Conservation (phyloP, 257 asterid species). For the Gynochthodes officinalis region DNA sequence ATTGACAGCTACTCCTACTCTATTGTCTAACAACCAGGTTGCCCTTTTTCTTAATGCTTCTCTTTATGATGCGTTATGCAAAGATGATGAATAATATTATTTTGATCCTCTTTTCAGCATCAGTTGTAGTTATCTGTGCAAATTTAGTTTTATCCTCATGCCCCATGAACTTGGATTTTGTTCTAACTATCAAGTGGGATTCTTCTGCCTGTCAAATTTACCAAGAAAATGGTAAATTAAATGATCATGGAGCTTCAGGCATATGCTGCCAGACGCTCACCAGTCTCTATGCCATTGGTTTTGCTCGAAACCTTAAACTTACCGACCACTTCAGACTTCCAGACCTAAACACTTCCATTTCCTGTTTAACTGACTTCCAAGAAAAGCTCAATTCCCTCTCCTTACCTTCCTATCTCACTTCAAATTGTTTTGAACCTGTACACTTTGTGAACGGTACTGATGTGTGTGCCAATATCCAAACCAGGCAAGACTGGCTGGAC, state of each 20-base stretch:
- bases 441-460: slow-evolving; percentile 44
- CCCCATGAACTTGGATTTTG: slow-evolving; percentile 46
- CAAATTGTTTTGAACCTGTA: slow-evolving; percentile 40
- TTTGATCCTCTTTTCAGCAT: slow-evolving; percentile 7
- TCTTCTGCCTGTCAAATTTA: slow-evolving; percentile 40
- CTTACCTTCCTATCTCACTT: slow-evolving; percentile 30
- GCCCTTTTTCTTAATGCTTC: background rate
- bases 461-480: slow-evolving; percentile 44
- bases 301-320: slow-evolving; percentile 40
- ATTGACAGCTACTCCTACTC: background rate
- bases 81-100: slow-evolving; percentile 9
- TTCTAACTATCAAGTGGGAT: slow-evolving; percentile 53
- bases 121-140: slow-evolving; percentile 8
- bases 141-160: slow-evolving; percentile 32
- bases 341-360: slow-evolving; percentile 35
- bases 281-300: slow-evolving; percentile 52
- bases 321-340: slow-evolving; percentile 50
- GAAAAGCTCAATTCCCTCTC: slow-evolving; percentile 33
- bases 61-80: background rate
- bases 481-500: slow-evolving; percentile 40
- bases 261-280: slow-evolving; percentile 63
- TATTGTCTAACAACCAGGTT: background rate
- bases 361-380: slow-evolving; percentile 55
- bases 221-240: background rate
- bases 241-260: background rate